phyloP scores from a whole-genome alignment of 73 alveolate genomes.

The Paramecium caudatum region DNA sequence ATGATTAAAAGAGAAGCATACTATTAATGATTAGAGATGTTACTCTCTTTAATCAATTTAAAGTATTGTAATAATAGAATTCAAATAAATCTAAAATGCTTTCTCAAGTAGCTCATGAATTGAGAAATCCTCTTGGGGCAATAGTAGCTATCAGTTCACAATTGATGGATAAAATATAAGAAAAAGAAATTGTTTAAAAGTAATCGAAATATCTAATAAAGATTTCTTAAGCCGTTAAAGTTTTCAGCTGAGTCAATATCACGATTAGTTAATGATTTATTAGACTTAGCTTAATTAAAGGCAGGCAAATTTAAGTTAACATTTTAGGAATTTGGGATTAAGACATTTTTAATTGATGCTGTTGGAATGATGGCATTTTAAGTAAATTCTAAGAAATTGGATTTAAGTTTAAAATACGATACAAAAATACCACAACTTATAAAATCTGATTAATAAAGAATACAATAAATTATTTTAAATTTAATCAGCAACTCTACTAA shows the following conservation, averaged over 20 bases:
- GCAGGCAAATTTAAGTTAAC: slow-evolving; percentile 69
- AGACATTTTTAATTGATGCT: slow-evolving; percentile 18
- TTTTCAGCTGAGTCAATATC: slow-evolving; percentile 42
- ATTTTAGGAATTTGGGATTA: slow-evolving; percentile 28
- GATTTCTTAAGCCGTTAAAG: slow-evolving; percentile 56
- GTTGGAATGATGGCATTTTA: slow-evolving; percentile 43
- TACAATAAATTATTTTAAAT: slow-evolving; percentile 61
- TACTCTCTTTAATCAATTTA: slow-evolving; percentile 51
- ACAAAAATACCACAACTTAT: slow-evolving; percentile 46
- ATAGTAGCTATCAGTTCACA: slow-evolving; percentile 51
- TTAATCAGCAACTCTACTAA: slow-evolving; percentile 63
- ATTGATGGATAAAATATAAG: not conserved
- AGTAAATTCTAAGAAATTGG: slow-evolving; percentile 25
- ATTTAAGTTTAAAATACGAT: slow-evolving; percentile 28
- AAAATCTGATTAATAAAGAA: slow-evolving; percentile 61
- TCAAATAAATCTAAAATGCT: slow-evolving; percentile 71
- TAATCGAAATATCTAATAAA: not conserved
- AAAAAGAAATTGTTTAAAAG: not conserved
- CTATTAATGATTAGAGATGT: slow-evolving; percentile 66
- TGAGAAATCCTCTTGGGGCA: slow-evolving; percentile 66
- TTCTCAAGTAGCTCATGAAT: slow-evolving; percentile 71
- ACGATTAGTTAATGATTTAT: slow-evolving; percentile 58
- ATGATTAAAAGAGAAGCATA: not conserved
- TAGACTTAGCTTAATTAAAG: slow-evolving; percentile 71
- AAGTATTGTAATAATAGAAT: slow-evolving; percentile 39